Percentiles rank a stretch among this genome's conserved stretches.
Evolutionary conservation across 345 rosid genomes (phyloP).

Genomic region (Euphorbia pulcherrima): DNA sequence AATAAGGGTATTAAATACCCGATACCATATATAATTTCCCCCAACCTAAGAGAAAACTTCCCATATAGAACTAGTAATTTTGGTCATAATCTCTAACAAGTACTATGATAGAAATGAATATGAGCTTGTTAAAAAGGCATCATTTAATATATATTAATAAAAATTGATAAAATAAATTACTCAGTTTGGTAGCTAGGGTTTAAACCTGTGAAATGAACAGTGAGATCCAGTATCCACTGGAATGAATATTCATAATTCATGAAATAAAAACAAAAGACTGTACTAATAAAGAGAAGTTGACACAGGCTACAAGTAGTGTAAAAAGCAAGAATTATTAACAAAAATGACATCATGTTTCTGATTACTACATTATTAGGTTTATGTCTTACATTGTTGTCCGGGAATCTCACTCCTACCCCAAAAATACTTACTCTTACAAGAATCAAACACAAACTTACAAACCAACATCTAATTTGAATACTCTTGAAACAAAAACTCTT

Average conservation of each 20-base stretch:
- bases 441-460: background rate
- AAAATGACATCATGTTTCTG: conserved; percentile 1
- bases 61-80: no score
- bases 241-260: background rate
- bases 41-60: no score
- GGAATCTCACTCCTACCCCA: conserved; percentile 11
- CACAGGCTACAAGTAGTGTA: background rate
- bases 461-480: background rate
- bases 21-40: no score
- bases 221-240: background rate
- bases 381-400: conserved; percentile 18
- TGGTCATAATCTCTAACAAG: no score
- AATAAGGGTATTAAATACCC: no score
- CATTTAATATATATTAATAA: background rate
- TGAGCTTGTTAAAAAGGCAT: background rate
- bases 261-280: background rate
- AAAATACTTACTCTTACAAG: background rate
- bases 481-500: no score
- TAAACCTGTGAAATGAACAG: background rate
- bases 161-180: background rate
- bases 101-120: no score
- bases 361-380: conserved; percentile 8
- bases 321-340: background rate
- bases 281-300: background rate
- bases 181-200: conserved; percentile 15